phyloP scores from a whole-genome alignment of 441 rosid species.

The Aquilaria agallochum region DNA sequence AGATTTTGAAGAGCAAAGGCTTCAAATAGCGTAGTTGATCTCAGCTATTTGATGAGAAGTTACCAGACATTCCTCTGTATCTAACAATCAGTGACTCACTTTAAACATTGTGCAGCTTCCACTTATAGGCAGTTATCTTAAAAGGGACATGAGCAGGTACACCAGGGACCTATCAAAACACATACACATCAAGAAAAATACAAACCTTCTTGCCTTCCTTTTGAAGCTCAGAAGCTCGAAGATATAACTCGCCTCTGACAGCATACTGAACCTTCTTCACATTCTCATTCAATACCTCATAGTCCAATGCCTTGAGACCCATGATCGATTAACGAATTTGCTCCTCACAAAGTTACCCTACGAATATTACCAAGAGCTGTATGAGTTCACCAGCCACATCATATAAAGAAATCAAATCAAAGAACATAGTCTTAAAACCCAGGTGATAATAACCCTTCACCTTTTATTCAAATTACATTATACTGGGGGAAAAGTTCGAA shows the following conservation, averaged over 20 bases:
- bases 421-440: not conserved
- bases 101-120: too few relatives aligned
- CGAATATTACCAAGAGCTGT: slow-evolving; percentile 14
- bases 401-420: not conserved
- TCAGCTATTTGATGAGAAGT: too few relatives aligned
- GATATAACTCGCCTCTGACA: slow-evolving; percentile 93
- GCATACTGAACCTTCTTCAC: slow-evolving; percentile 97
- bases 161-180: too few relatives aligned
- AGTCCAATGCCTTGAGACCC: slow-evolving; percentile 72
- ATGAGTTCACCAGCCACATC: not conserved
- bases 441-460: not conserved
- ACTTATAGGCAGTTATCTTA: too few relatives aligned
- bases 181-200: not conserved
- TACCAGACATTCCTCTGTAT: too few relatives aligned
- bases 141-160: too few relatives aligned
- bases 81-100: too few relatives aligned
- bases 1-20: too few relatives aligned
- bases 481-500: too few relatives aligned
- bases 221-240: slow-evolving; percentile 98
- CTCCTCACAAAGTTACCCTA: slow-evolving; percentile 16
- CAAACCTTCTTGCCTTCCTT: slow-evolving; percentile 95
- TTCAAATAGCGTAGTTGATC: too few relatives aligned
- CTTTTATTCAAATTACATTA: not conserved
- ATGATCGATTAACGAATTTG: slow-evolving; percentile 28
- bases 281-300: slow-evolving; percentile 73